These are phyloP conservation scores for Pleurotus ostreatus DNA, from an alignment of 768 basidiomycete genomes.

Conservation along the genomic window DNA sequence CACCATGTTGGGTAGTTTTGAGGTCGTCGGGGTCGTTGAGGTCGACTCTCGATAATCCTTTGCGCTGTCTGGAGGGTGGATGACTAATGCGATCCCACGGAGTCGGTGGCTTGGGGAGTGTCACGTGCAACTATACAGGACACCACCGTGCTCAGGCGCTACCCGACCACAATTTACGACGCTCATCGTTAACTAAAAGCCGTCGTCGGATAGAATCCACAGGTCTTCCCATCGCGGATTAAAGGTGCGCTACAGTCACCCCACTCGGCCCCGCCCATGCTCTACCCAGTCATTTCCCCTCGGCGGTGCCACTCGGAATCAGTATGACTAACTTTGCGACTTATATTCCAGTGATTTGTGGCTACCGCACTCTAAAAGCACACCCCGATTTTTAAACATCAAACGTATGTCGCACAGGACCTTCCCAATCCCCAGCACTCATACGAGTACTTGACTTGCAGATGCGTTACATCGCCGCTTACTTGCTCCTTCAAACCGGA, in stretches of 20 bases:
- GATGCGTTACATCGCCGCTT: conserved; percentile 95
- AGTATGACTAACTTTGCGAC: neutral
- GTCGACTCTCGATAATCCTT: conserved; percentile 16
- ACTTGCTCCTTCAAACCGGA: conserved; percentile 93
- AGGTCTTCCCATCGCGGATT: conserved; percentile 91
- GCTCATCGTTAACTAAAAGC: conserved; percentile 29
- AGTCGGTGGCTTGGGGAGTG: conserved; percentile 32
- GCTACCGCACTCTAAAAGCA: conserved; percentile 55
- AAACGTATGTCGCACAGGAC: conserved; percentile 24
- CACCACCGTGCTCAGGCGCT: conserved; percentile 18
- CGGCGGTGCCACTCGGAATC: neutral
- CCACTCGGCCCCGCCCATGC: neutral
- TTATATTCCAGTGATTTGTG: conserved; percentile 74
- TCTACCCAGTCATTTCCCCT: neutral
- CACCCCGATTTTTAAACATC: conserved; percentile 26
- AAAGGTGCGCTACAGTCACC: conserved; percentile 54
- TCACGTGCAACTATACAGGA: conserved; percentile 64
- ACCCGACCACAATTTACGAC: conserved; percentile 14
- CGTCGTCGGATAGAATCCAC: conserved; percentile 88
- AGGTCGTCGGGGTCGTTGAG: conserved; percentile 37
- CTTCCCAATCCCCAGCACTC: neutral
- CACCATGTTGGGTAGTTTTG: conserved; percentile 11
- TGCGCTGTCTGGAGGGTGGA: conserved; percentile 23
- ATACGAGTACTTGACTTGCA: conserved; percentile 19
- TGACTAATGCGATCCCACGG: conserved; percentile 20